Evolutionary conservation across 768 basidiomycete species (phyloP).

Genomic region (Gloeostereum incarnatum): DNA sequence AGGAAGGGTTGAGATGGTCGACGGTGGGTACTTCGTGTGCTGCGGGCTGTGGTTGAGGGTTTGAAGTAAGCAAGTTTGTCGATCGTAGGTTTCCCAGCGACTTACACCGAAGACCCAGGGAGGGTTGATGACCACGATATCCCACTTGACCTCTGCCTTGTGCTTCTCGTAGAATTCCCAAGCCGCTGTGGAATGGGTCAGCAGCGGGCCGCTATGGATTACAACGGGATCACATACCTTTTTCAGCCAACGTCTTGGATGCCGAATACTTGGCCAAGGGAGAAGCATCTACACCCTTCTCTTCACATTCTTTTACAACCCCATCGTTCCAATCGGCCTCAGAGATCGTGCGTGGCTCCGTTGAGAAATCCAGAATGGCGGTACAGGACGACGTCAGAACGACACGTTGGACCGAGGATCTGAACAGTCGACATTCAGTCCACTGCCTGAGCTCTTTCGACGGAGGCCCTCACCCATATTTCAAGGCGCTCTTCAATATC

Average conservation of each 20-base stretch:
- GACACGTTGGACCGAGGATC: constrained; percentile 34
- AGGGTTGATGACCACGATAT: constrained; percentile 42
- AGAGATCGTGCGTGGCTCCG: constrained; percentile 12
- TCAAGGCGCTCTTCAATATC: constrained; percentile 29
- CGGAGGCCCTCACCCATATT: constrained; percentile 20
- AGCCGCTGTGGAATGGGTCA: constrained; percentile 19
- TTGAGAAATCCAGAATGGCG: constrained; percentile 16
- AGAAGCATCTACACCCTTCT: constrained; percentile 28
- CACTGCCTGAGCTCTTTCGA: not conserved
- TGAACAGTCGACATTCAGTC: constrained; percentile 17
- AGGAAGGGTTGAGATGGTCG: constrained; percentile 1
- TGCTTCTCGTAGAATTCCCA: constrained; percentile 28
- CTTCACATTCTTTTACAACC: constrained; percentile 24
- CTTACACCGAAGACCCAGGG: constrained; percentile 31
- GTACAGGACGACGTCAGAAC: constrained; percentile 46
- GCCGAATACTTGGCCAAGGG: constrained; percentile 28
- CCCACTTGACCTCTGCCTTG: constrained; percentile 35
- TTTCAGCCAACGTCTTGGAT: constrained; percentile 42
- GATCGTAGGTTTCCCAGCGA: not conserved
- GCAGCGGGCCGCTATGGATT: too few relatives aligned
- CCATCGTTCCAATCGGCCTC: constrained; percentile 41
- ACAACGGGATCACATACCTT: constrained; percentile 12
- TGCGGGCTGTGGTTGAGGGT: constrained; percentile 4
- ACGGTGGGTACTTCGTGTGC: constrained; percentile 1
- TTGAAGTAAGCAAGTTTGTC: constrained; percentile 8